phyloP scores from a whole-genome alignment of 306 rosid species.

The Dryas drummondii region DNA sequence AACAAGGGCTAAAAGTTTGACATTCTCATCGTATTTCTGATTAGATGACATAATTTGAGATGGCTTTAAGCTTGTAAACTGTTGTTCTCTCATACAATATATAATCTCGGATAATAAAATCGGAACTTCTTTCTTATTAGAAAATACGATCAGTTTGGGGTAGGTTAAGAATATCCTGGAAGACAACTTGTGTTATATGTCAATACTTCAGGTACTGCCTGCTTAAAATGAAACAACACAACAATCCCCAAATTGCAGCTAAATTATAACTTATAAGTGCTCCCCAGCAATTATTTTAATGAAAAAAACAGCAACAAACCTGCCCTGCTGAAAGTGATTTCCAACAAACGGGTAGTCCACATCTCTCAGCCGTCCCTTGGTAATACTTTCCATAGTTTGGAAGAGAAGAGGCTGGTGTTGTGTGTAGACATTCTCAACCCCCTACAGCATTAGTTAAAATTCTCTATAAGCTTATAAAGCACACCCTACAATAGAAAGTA shows the following conservation, averaged over 20 bases:
- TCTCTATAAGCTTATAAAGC: slow-evolving; percentile 24
- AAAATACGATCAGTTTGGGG: too few species aligned
- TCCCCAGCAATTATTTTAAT: background rate
- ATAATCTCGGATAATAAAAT: too few species aligned
- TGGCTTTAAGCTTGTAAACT: too few species aligned
- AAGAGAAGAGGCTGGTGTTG: slow-evolving; percentile 89
- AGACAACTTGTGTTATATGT: background rate
- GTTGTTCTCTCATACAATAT: too few species aligned
- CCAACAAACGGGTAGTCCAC: slow-evolving; percentile 84
- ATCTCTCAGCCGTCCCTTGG: slow-evolving; percentile 90
- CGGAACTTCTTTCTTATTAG: too few species aligned
- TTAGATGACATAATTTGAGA: background rate
- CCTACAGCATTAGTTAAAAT: slow-evolving; percentile 49
- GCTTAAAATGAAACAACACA: slow-evolving; percentile 4
- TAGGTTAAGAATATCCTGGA: background rate
- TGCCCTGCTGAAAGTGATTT: slow-evolving; percentile 95
- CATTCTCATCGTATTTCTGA: background rate
- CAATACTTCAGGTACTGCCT: background rate
- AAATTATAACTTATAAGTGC: background rate
- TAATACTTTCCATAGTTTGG: slow-evolving; percentile 91
- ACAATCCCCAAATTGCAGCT: background rate
- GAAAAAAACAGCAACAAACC: slow-evolving; percentile 53
- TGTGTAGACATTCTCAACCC: slow-evolving; percentile 89
- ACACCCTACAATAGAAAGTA: slow-evolving; percentile 24
- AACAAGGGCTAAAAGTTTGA: background rate